Evolutionary conservation across 225 moss, liverwort and hornwort genomes (phyloP).

Genomic region (Rhytidiadelphus loreus): DNA sequence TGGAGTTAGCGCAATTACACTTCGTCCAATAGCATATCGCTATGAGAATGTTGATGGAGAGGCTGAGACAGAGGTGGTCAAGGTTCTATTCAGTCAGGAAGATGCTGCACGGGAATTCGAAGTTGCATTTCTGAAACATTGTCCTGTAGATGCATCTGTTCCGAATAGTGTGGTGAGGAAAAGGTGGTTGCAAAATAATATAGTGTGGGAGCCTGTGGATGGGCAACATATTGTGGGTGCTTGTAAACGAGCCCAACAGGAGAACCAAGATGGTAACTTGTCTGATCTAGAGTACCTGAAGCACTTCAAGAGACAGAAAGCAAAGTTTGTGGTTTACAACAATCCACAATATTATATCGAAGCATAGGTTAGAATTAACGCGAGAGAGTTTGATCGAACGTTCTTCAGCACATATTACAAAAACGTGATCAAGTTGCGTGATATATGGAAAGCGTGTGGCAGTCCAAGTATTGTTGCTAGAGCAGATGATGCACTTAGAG

Average conservation of each 20-base stretch:
- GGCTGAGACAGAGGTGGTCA: background rate
- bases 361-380: too few species aligned
- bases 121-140: background rate
- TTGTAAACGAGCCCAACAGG: background rate
- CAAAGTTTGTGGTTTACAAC: too few species aligned
- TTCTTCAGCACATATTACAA: background rate
- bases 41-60: background rate
- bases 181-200: too few species aligned
- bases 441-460: background rate
- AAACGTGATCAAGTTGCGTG: background rate
- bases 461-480: background rate
- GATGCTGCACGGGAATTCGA: background rate
- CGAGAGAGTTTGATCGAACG: background rate
- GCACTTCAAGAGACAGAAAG: background rate
- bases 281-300: accelerated
- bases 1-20: background rate
- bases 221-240: too few species aligned
- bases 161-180: background rate
- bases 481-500: background rate
- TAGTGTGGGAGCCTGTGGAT: too few species aligned
- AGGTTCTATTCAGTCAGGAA: background rate
- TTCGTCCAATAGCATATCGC: background rate
- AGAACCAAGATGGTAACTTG: accelerated
- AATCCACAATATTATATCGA: too few species aligned
- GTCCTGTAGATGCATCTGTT: background rate